Percentiles rank a stretch among this genome's conserved stretches.
phyloP scores from a whole-genome alignment of 345 rosid species.

The Brassica rapa region DNA sequence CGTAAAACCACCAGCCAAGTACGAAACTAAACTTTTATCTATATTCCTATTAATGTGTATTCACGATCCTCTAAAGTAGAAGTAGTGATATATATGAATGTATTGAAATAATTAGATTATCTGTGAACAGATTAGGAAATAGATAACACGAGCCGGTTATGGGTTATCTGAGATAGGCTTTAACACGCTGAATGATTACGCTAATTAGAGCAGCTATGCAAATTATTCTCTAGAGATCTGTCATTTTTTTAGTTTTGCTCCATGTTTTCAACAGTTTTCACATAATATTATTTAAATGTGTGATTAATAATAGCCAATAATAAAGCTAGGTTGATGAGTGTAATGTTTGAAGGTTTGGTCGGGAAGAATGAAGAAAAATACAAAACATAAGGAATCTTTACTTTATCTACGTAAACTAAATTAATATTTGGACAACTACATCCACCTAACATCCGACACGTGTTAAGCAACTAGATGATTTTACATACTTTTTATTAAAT shows the following conservation, averaged over 20 bases:
- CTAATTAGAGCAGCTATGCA: not conserved
- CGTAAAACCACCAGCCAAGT: slow-evolving; percentile 67
- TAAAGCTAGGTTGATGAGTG: slow-evolving; percentile 12
- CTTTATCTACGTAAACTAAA: slow-evolving; percentile 31
- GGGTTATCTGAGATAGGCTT: not conserved
- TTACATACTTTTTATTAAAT: not conserved
- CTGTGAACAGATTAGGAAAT: not conserved
- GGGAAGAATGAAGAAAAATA: slow-evolving; percentile 57
- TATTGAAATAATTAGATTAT: not conserved
- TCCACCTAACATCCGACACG: slow-evolving; percentile 38
- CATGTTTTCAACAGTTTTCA: slow-evolving; percentile 15
- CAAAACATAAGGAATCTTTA: slow-evolving; percentile 75
- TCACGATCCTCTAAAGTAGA: not conserved
- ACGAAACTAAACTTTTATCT: slow-evolving; percentile 22
- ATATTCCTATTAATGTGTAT: not conserved
- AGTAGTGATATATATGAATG: not conserved
- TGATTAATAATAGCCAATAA: not conserved
- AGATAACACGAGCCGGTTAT: not conserved
- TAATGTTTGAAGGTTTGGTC: slow-evolving; percentile 39
- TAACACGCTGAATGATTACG: not conserved
- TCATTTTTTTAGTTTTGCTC: not conserved
- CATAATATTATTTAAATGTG: not conserved
- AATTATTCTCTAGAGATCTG: not conserved
- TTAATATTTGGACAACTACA: slow-evolving; percentile 17
- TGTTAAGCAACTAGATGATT: slow-evolving; percentile 17